phyloP scores from a whole-genome alignment of 306 rosid species.

The Cicer bijugum region DNA sequence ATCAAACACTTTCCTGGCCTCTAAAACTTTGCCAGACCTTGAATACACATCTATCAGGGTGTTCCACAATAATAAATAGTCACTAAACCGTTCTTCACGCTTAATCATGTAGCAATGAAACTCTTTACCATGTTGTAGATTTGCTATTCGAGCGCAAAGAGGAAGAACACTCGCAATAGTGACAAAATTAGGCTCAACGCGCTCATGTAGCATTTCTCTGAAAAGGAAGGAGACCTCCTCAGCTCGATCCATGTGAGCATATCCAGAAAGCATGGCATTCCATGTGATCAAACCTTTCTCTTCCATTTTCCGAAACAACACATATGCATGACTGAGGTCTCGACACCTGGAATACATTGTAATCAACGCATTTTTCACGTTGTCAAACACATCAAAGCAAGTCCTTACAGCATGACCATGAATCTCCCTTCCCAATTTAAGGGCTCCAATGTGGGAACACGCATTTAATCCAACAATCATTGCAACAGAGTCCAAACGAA shows the following conservation, averaged over 20 bases:
- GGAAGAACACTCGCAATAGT: slow-evolving; percentile 90
- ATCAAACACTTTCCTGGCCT: slow-evolving; percentile 76
- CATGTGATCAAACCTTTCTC: slow-evolving; percentile 68
- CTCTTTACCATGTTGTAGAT: slow-evolving; percentile 88
- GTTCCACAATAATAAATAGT: slow-evolving; percentile 70
- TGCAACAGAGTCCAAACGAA: slow-evolving; percentile 72
- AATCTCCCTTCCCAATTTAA: slow-evolving; percentile 81
- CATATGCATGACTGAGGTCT: slow-evolving; percentile 68
- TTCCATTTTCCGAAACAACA: slow-evolving; percentile 55
- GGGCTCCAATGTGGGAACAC: slow-evolving; percentile 71
- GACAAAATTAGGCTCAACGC: slow-evolving; percentile 71
- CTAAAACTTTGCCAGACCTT: slow-evolving; percentile 75
- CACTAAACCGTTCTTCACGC: slow-evolving; percentile 54
- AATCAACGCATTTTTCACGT: slow-evolving; percentile 69
- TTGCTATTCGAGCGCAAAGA: slow-evolving; percentile 83
- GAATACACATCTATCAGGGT: slow-evolving; percentile 88
- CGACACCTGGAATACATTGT: slow-evolving; percentile 91
- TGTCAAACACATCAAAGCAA: slow-evolving; percentile 53
- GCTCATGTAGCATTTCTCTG: slow-evolving; percentile 64
- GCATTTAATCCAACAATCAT: slow-evolving; percentile 71
- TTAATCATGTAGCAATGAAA: slow-evolving; percentile 82
- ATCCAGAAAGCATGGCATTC: slow-evolving; percentile 91
- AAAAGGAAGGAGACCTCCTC: slow-evolving; percentile 77
- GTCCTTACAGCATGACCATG: slow-evolving; percentile 71
- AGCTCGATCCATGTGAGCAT: slow-evolving; percentile 60